Conservation (phyloP, 768 basidiomycete genomes). For the Lentinula edodes region DNA sequence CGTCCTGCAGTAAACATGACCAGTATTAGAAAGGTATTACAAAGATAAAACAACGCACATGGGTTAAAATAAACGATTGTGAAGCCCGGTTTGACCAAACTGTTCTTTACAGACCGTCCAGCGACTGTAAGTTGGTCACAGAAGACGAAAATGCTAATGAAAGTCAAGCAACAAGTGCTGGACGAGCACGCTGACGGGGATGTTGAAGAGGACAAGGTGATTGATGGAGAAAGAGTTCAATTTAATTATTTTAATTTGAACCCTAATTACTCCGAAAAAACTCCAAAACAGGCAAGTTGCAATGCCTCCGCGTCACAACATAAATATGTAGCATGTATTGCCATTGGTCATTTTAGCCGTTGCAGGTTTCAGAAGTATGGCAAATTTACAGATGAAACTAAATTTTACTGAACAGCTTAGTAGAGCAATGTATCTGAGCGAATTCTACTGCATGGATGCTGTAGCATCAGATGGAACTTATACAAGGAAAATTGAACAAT, state of each 20-base stretch:
- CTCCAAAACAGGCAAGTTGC: not conserved
- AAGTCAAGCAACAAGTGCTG: not conserved
- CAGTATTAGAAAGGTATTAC: not conserved
- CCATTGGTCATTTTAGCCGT: too few species aligned
- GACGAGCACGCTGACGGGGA: not conserved
- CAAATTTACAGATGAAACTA: too few species aligned
- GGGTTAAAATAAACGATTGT: not conserved
- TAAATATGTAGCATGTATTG: too few species aligned
- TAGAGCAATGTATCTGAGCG: too few species aligned
- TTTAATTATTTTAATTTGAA: not conserved
- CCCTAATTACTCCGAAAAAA: not conserved
- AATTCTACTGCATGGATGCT: too few species aligned
- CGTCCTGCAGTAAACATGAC: conserved; percentile 14
- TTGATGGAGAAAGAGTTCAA: not conserved
- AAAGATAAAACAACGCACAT: conserved; percentile 1
- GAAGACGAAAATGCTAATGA: conserved; percentile 7
- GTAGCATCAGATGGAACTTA: too few species aligned
- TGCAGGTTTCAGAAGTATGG: too few species aligned
- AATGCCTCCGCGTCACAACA: too few species aligned
- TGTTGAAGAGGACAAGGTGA: not conserved
- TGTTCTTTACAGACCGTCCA: conserved; percentile 8
- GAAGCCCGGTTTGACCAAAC: not conserved
- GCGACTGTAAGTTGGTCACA: conserved; percentile 4
- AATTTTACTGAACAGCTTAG: too few species aligned
- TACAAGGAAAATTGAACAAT: too few species aligned